Base-by-base conservation (phyloP, 2,329 filamentous ascomycete genomes). In the Microdochium bolleyi region DNA sequence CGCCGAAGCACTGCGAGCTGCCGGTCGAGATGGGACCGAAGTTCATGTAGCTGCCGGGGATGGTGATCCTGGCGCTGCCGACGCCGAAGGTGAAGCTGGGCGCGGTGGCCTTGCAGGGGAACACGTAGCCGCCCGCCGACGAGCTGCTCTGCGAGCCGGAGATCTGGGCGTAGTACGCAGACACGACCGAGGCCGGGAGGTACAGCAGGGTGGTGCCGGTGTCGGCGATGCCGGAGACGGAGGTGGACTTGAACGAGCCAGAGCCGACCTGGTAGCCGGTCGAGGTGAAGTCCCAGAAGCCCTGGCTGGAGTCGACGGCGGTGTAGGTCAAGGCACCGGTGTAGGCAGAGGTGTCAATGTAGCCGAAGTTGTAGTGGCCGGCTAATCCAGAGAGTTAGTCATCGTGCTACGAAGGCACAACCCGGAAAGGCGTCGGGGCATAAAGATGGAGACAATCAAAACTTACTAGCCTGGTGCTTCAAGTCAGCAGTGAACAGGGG, bases 191-290 rank as follows among this genome's bases (percentile, higher is more conserved):
- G 48, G 69, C 63, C 56, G 74, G 70, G 54, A 80, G 68, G 52
- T 82, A 68, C 61, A 83, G 72, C 53, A 84, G 71, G 16, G 80
- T 79, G 13, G 80, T 82, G 52, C 81, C 81, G 11, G 81, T 84
- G 66, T 84, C 81, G 24, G 76, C 76, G 55, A 83, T 82, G 21
- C 76, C 76, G 10, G 56, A 61, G 49, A 70, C 56, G 14, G 55
- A 46, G 24, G 59, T 51, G 16, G 52, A 57, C 55, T 56, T 54
- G 54, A 61, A 58, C 44, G 53, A 53, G 19, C 59, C 64, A 30
- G 57, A 56, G 52, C 66, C 61, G 49, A 70, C 55, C 25, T 64
- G 56, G 51, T 67, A 70, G 2, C 55, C 58, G 10, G 64, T 58
- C 25, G 68, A 66, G 19, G 62, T 61, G 53, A 70, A 72, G 49